A percentile compares a stretch with the other conserved stretches of the same genome.
These are phyloP conservation scores for Gracilaria vermiculophylla DNA, from an alignment of 23 red algal genomes.

Conservation along the genomic window DNA sequence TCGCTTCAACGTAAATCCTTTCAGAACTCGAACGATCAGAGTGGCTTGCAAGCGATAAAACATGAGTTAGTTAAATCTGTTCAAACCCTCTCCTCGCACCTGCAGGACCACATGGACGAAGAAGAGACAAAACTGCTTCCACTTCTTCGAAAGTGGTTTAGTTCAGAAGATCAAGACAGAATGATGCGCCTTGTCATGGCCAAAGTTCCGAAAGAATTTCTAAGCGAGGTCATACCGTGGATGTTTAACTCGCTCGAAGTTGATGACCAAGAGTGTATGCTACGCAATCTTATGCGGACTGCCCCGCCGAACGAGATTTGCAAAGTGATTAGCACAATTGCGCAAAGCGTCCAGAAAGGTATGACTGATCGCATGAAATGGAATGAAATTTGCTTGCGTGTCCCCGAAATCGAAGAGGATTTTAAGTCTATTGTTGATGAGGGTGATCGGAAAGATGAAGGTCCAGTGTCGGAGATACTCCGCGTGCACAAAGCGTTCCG, in stretches of 20 bases:
- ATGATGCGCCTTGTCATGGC: conserved; percentile 84
- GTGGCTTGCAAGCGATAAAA: background rate
- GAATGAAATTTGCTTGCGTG: conserved; percentile 83
- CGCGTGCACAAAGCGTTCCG: conserved; percentile 99
- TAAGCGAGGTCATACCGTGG: conserved; percentile 94
- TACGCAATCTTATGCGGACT: conserved; percentile 80
- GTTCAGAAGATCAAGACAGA: conserved; percentile 80
- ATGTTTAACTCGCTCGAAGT: conserved; percentile 80
- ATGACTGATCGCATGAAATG: conserved; percentile 77
- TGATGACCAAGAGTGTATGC: conserved; percentile 82
- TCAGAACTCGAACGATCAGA: background rate
- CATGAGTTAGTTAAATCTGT: conserved; percentile 26
- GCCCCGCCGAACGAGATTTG: conserved; percentile 49
- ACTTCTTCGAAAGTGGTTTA: conserved; percentile 85
- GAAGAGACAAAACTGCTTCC: conserved; percentile 93
- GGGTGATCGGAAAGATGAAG: conserved; percentile 38
- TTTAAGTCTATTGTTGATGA: conserved; percentile 34
- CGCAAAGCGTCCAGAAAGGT: conserved; percentile 57
- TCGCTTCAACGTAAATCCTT: background rate
- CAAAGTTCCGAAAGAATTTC: conserved; percentile 73
- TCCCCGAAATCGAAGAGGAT: conserved; percentile 77
- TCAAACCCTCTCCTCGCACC: conserved; percentile 11
- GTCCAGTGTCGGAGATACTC: conserved; percentile 88
- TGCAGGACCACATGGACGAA: conserved; percentile 75
- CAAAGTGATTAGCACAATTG: conserved; percentile 38